Evolutionary conservation across 768 basidiomycete genomes (phyloP).

Genomic region (Sutorius australiensis): DNA sequence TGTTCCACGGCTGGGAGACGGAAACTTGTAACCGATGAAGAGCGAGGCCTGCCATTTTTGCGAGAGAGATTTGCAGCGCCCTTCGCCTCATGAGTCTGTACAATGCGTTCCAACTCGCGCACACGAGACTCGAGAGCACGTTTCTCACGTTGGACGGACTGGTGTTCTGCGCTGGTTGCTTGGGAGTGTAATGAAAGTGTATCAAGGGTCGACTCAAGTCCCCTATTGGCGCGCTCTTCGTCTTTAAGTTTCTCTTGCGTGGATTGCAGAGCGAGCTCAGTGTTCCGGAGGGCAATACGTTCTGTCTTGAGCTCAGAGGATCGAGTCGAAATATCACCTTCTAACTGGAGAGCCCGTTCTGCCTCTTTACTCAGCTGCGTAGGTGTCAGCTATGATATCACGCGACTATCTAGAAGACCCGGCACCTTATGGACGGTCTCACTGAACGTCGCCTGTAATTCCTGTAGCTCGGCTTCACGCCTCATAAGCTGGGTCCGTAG

Average conservation of each 20-base stretch:
- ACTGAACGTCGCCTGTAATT: slow-evolving; percentile 30
- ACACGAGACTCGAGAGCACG: slow-evolving; percentile 51
- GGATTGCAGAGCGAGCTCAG: slow-evolving; percentile 43
- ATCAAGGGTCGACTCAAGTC: slow-evolving; percentile 56
- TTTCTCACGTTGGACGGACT: slow-evolving; percentile 59
- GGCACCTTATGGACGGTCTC: slow-evolving; percentile 38
- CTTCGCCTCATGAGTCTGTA: slow-evolving; percentile 36
- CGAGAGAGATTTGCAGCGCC: slow-evolving; percentile 31
- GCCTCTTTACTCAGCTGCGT: slow-evolving; percentile 55
- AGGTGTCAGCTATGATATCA: slow-evolving; percentile 4
- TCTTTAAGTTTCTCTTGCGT: slow-evolving; percentile 50
- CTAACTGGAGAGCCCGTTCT: slow-evolving; percentile 51
- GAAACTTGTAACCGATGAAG: slow-evolving; percentile 56
- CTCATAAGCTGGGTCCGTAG: slow-evolving; percentile 34
- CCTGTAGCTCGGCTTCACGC: slow-evolving; percentile 36
- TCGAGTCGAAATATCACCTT: slow-evolving; percentile 45
- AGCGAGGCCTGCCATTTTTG: slow-evolving; percentile 44
- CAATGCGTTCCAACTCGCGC: slow-evolving; percentile 50
- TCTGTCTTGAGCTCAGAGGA: slow-evolving; percentile 58
- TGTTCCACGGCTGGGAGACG: slow-evolving; percentile 50
- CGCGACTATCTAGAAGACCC: not conserved
- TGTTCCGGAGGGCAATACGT: slow-evolving; percentile 49
- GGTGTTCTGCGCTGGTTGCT: slow-evolving; percentile 37
- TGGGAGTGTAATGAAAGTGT: slow-evolving; percentile 52
- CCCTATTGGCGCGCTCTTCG: slow-evolving; percentile 46